Evolutionary conservation across 2,329 filamentous ascomycete genomes (phyloP).

Genomic region (Pyricularia grisea): DNA sequence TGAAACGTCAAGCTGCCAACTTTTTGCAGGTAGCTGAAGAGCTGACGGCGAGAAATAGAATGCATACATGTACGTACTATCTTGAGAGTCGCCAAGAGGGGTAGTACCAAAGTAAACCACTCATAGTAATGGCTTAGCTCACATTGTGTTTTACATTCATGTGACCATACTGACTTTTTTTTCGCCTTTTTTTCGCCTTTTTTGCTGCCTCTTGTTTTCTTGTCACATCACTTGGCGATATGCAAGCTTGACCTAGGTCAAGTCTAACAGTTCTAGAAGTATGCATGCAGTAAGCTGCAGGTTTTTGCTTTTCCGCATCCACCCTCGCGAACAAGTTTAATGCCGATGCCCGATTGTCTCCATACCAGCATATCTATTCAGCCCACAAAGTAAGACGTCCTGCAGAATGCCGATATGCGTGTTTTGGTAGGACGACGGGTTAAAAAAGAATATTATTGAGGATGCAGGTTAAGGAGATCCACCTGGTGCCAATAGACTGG

Average conservation of each 20-base stretch:
- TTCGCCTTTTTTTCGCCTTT: neutral
- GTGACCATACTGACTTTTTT: neutral
- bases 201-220: no score
- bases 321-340: neutral
- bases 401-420: neutral
- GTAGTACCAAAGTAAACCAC: neutral
- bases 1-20: neutral
- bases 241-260: neutral
- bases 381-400: neutral
- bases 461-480: neutral
- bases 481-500: neutral
- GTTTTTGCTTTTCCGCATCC: neutral
- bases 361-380: neutral
- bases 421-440: neutral
- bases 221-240: neutral
- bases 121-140: neutral
- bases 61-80: neutral
- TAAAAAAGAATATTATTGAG: no score
- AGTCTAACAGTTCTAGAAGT: neutral
- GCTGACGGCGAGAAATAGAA: neutral
- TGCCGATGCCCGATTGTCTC: neutral
- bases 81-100: neutral
- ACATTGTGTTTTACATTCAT: neutral
- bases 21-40: neutral
- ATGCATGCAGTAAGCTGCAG: neutral